Base-by-base conservation (phyloP, 1,139 yeast genomes). In the Debaryomyces psychrophilus region DNA sequence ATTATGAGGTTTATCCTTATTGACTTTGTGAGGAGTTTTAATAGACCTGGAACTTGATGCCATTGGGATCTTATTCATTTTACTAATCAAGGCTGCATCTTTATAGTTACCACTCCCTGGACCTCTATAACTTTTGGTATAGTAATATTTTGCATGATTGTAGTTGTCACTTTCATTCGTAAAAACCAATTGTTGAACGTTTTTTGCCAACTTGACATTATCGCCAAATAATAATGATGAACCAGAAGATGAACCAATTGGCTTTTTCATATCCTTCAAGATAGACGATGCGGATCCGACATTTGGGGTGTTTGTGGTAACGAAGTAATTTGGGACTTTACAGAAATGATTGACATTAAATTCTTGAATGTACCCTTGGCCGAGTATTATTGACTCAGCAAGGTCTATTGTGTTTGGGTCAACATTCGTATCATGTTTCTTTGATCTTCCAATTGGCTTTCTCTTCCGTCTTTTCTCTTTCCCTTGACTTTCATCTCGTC, bases 71-170 rank as follows among this genome's bases (percentile, higher is more conserved):
- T 62, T 62, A 52, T 72, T 73, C 48, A 75, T 70, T 43, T 71
- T 61, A 52, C 71, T 72, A 54, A 73, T 68, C 23, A 74, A 56
- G 2, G 77, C 69, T 0, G 74, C 77, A 55, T 75, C 80, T 51
- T 75, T 75, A 52, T 73, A 75, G 50, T 73, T 74, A 3, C 80
- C 79, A 47, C 75, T 69, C 1, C 79, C 79, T 4, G 78, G 77
- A 0, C 80, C 79, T 38, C 79, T 60, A 49, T 72, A 72, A 22
- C 67, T 59, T 50, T 71, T 71, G 12, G 69, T 63, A 51, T 74
- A 75, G 53, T 64, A 74, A 52, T 74, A 75, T 50, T 69, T 73
- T 34, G 69, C 58, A 46, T 67, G 69, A 46, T 63, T 63, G 50
- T 62, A 60, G 35, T 62, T 61, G 43, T 71, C 77, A 47, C 60